Evolutionary conservation across 306 rosid genomes (phyloP).

Genomic region (Biancaea sappan): DNA sequence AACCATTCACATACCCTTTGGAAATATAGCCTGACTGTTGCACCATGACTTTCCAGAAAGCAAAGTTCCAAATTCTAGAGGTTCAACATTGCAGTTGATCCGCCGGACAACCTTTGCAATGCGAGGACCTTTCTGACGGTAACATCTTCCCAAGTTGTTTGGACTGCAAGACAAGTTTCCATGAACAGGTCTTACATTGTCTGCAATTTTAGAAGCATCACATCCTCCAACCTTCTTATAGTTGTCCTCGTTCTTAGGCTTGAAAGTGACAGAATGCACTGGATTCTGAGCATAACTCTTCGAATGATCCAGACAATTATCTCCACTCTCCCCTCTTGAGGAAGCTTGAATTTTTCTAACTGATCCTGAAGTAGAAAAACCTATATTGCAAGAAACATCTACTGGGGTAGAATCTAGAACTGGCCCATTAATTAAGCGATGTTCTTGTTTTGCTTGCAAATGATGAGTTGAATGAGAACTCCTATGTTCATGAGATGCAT

Average conservation of each 20-base stretch:
- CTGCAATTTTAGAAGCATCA: constrained; percentile 51
- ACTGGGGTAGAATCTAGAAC: constrained; percentile 44
- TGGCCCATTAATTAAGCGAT: constrained; percentile 38
- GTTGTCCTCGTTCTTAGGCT: constrained; percentile 51
- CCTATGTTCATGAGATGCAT: constrained; percentile 39
- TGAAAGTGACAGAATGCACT: constrained; percentile 49
- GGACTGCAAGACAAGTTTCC: constrained; percentile 59
- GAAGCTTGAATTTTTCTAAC: constrained; percentile 37
- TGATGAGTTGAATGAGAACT: constrained; percentile 39
- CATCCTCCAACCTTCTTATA: constrained; percentile 52
- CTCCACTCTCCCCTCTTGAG: constrained; percentile 35
- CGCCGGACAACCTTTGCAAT: constrained; percentile 96
- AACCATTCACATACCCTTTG: constrained; percentile 64
- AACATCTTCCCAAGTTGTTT: constrained; percentile 59
- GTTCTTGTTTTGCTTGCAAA: constrained; percentile 49
- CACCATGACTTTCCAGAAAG: constrained; percentile 94
- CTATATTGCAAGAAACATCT: constrained; percentile 41
- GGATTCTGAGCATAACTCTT: constrained; percentile 39
- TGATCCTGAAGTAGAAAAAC: constrained; percentile 39
- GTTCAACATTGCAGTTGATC: constrained; percentile 93
- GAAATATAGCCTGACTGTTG: constrained; percentile 86
- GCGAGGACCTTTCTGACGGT: constrained; percentile 95
- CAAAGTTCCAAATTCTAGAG: constrained; percentile 83
- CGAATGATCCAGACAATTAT: constrained; percentile 30
- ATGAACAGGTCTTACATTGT: constrained; percentile 48